Evolutionary conservation across 306 rosid genomes (phyloP), one percentile per base, ranked within the genome.

Genomic region (Cicer yamashitae): DNA sequence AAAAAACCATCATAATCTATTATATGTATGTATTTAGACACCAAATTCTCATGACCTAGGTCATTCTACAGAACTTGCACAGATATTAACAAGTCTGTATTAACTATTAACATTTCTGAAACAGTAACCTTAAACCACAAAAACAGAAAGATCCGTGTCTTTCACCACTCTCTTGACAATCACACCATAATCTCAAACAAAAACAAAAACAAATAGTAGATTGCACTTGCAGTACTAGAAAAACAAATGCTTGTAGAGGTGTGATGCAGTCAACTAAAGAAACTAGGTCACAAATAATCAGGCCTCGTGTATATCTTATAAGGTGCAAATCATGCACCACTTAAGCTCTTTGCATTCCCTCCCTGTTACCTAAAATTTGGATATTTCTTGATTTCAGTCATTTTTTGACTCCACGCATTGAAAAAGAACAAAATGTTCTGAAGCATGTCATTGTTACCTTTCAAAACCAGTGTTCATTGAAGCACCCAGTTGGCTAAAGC

Each of bases 401-500:
- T 53, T 39, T 75, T 46, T 73, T 52, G n/a, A 18, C 58, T 5
- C 44, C 37, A 54, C 20, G 18, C 25, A 70, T 22, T 64, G 37
- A 77, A 44, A 73, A 71, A 10, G 25, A 7, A 41, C 52, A 71
- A 46, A 64, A 71, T 39, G 15, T 1, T 70, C 73, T 22, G 13
- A 8, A 77, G 47, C 65, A 39, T 40, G 57, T 22, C 14, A 56
- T 15, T 37, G 20, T 56, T 88, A 78, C 93, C 96, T 89, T 70
- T 79, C 93, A 70, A 60, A 73, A 38, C 87, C 90, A 50, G 10
- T 6, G 72, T 82, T 94, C 64, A 82, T 80, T 64, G 94, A 82
- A 70, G 93, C 57, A 58, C 94, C 88, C 37, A 89, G 76, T 82
- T 94, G 96, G 75, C 91, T 87, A 82, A 94, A 94, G 82, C 96